Evolutionary conservation across 306 rosid species (phyloP).

Genomic region (Trifolium repens): DNA sequence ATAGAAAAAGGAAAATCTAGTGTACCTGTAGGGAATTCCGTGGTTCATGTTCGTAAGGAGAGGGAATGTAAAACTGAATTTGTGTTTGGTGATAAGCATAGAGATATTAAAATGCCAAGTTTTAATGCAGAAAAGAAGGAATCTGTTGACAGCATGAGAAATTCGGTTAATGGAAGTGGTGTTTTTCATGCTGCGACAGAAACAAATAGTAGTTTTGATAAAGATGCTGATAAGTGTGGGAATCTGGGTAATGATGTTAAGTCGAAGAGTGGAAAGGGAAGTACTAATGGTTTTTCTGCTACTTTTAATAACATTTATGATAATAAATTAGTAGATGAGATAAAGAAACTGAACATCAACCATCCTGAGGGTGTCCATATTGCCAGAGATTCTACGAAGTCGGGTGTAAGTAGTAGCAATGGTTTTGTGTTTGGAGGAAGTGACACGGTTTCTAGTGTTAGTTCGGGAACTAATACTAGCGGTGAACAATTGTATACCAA

Average conservation of each 20-base stretch:
- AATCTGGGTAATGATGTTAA: constrained; percentile 40
- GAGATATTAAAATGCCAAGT: constrained; percentile 15
- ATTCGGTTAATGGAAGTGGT: constrained; percentile 36
- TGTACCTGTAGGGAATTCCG: constrained; percentile 30
- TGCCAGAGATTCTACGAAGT: constrained; percentile 34
- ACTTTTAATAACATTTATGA: constrained; percentile 37
- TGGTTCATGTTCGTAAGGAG: constrained; percentile 30
- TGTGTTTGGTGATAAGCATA: constrained; percentile 35
- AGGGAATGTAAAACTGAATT: constrained; percentile 38
- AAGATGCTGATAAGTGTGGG: constrained; percentile 26
- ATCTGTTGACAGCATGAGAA: constrained; percentile 34
- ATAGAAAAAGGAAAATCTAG: constrained; percentile 37
- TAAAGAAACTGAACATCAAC: constrained; percentile 64
- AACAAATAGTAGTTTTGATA: constrained; percentile 19
- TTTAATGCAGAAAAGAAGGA: constrained; percentile 44
- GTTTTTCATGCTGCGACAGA: constrained; percentile 39
- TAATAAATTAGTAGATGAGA: constrained; percentile 60
- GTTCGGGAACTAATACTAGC: constrained; percentile 41
- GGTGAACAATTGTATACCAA: constrained; percentile 39
- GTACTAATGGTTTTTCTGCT: constrained; percentile 35
- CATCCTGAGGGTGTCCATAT: constrained; percentile 45
- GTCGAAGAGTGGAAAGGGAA: constrained; percentile 33
- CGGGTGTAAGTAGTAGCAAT: constrained; percentile 37
- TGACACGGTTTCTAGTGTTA: constrained; percentile 42
- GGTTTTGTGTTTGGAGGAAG: constrained; percentile 47